Evolutionary conservation across 2,329 filamentous ascomycete species (phyloP).

Genomic region (Laburnicola sp.): DNA sequence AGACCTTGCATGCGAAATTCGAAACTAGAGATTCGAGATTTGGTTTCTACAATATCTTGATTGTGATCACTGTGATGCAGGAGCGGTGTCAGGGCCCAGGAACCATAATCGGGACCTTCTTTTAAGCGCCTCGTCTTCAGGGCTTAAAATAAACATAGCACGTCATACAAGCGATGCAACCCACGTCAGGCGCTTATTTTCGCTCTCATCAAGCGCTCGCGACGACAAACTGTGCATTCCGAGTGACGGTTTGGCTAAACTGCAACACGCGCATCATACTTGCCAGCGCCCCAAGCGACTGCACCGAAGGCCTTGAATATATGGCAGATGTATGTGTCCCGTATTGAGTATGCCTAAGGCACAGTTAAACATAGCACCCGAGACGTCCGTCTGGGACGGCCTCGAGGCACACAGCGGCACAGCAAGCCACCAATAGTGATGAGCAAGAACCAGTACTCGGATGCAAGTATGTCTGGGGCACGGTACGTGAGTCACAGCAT

Average conservation of each 20-base stretch:
- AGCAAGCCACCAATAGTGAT: neutral
- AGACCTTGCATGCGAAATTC: neutral
- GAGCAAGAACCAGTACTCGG: neutral
- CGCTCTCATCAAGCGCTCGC: neutral
- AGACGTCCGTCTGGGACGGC: neutral
- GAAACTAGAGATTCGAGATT: neutral
- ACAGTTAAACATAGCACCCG: neutral
- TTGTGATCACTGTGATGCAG: neutral
- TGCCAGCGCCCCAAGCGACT: neutral
- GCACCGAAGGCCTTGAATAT: neutral
- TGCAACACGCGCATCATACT: neutral
- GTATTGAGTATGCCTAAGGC: neutral
- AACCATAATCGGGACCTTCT: too few species aligned
- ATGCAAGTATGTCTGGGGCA: neutral
- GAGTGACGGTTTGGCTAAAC: neutral
- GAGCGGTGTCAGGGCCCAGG: too few species aligned
- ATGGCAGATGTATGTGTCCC: neutral
- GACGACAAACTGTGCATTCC: neutral
- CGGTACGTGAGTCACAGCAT: neutral
- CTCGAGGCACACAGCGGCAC: neutral
- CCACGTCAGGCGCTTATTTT: neutral
- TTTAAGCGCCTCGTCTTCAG: neutral
- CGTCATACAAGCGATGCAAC: neutral
- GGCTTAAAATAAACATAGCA: neutral
- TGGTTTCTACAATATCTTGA: neutral